Conservation (phyloP, 352 stramenopile species). For the Globisporangium ultimum region DNA sequence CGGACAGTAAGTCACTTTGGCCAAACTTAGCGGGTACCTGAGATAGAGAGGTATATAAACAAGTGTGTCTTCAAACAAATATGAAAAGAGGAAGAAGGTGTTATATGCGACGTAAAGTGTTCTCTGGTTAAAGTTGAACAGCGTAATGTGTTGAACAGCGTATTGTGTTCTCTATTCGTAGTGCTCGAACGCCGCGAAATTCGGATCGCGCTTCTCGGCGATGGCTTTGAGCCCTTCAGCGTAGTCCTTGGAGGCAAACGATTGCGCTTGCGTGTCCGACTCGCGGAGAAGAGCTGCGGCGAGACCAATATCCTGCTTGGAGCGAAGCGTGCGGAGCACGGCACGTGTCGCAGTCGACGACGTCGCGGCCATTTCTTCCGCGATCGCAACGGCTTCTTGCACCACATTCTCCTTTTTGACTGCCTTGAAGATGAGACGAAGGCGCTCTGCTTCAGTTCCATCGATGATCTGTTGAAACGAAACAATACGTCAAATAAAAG, state of each 20-base stretch:
- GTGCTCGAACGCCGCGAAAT: constrained; percentile 47
- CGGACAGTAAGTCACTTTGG: neutral
- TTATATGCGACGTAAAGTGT: neutral
- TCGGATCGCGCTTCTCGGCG: constrained; percentile 48
- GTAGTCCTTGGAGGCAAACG: constrained; percentile 79
- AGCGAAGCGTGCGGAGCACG: constrained; percentile 61
- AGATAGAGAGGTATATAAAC: too few relatives aligned
- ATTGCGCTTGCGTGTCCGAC: constrained; percentile 75
- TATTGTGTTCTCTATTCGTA: constrained; percentile 19
- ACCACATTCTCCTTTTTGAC: constrained; percentile 39
- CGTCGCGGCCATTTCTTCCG: constrained; percentile 46
- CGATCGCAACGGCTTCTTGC: constrained; percentile 48
- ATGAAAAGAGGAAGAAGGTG: neutral
- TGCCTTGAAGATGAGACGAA: constrained; percentile 52
- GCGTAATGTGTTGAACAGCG: neutral
- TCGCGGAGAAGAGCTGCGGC: constrained; percentile 63
- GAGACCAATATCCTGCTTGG: constrained; percentile 64
- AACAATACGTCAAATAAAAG: neutral
- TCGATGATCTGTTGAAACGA: constrained; percentile 36
- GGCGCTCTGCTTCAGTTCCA: constrained; percentile 47
- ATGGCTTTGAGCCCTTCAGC: constrained; percentile 76
- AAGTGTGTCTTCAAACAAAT: too few relatives aligned
- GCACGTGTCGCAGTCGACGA: constrained; percentile 70
- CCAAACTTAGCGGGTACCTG: too few relatives aligned
- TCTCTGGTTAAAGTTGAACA: neutral